Conservation (phyloP, 306 rosid species). For the Hippophae rhamnoides region DNA sequence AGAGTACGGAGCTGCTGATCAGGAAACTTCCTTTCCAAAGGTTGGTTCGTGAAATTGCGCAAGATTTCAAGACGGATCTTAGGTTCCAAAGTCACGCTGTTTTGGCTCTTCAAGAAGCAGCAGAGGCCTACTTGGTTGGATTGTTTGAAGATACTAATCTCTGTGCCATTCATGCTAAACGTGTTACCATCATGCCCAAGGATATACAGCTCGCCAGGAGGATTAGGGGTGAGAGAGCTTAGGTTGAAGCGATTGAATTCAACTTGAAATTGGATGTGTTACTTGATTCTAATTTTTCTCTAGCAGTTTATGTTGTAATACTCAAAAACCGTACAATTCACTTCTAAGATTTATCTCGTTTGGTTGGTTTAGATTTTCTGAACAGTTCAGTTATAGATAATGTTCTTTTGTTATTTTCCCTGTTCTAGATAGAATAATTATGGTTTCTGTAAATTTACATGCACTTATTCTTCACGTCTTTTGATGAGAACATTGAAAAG, state of each 20-base stretch:
- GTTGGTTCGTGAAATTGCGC: conserved; percentile 28
- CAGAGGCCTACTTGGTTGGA: conserved; percentile 39
- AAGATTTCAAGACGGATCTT: conserved; percentile 35
- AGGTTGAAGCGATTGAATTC: background rate
- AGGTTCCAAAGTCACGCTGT: conserved; percentile 43
- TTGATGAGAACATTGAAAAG: no score
- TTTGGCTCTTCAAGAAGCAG: conserved; percentile 36
- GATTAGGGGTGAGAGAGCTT: conserved; percentile 30
- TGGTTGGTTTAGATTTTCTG: no score
- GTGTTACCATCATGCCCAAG: conserved; percentile 28
- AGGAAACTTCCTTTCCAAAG: conserved; percentile 36
- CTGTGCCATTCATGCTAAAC: conserved; percentile 35
- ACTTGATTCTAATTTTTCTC: background rate
- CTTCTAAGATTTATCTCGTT: no score
- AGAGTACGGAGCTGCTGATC: conserved; percentile 52
- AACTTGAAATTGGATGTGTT: background rate
- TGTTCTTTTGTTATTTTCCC: no score
- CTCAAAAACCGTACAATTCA: background rate
- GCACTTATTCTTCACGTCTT: no score
- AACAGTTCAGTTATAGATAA: no score
- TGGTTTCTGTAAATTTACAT: no score
- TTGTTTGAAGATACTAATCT: conserved; percentile 38
- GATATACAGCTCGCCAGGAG: conserved; percentile 39
- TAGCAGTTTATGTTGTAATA: background rate
- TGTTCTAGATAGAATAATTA: no score